These are phyloP conservation scores for Emergomyces africanus DNA, from an alignment of 2,329 filamentous ascomycete genomes.

Conservation along the genomic window DNA sequence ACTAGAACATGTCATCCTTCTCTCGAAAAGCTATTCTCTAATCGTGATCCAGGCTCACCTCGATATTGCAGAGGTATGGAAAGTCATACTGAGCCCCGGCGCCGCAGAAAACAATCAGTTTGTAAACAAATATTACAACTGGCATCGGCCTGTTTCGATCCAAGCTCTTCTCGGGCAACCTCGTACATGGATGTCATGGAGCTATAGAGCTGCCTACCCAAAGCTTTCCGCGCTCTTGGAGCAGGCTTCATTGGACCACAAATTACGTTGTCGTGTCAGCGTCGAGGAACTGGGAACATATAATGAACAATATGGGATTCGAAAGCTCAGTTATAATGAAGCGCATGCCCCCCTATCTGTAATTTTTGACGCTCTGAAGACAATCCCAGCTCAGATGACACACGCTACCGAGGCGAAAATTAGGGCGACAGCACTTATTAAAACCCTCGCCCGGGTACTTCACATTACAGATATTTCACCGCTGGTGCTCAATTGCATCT, in stretches of 20 bases:
- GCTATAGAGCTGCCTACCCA: slow-evolving; percentile 5
- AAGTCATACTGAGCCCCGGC: not conserved
- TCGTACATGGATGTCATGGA: slow-evolving; percentile 6
- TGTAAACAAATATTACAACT: slow-evolving; percentile 3
- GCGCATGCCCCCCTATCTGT: slow-evolving; percentile 1
- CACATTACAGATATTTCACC: slow-evolving; percentile 3
- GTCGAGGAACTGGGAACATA: slow-evolving; percentile 2
- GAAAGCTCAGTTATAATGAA: slow-evolving; percentile 3
- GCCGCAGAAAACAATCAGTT: slow-evolving; percentile 1
- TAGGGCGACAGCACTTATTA: not conserved
- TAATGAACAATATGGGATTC: not conserved
- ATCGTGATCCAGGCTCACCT: not conserved
- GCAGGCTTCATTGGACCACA: slow-evolving; percentile 3
- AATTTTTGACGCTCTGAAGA: slow-evolving; percentile 1
- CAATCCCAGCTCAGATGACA: not conserved
- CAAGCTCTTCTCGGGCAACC: not conserved
- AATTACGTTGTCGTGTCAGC: slow-evolving; percentile 3
- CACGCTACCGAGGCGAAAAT: not conserved
- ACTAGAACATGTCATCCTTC: not conserved
- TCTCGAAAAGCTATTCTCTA: not conserved
- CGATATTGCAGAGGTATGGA: not conserved
- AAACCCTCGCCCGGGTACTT: not conserved
- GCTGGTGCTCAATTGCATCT: slow-evolving; percentile 3
- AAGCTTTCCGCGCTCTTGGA: slow-evolving; percentile 3
- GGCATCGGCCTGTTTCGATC: not conserved